A percentile compares a stretch with the other conserved stretches of the same genome.
phyloP scores from a whole-genome alignment of 305 asterid genomes.

The Fraxinus floribunda region DNA sequence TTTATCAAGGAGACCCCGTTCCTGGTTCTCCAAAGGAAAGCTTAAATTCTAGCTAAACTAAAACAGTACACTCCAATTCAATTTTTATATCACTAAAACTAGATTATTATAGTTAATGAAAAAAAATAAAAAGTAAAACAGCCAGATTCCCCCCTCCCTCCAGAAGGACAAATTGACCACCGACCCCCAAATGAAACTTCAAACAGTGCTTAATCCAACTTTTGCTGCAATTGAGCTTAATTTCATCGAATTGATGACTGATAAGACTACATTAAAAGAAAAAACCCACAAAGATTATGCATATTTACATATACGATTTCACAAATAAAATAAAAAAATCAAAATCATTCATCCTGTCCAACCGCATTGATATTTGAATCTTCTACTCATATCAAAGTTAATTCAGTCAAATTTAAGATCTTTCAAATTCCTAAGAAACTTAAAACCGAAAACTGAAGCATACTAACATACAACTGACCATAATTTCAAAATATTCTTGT shows the following conservation, averaged over 20 bases:
- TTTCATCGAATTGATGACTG: not conserved
- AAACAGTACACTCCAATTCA: not conserved
- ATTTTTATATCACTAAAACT: not conserved
- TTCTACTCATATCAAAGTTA: slow-evolving; percentile 14
- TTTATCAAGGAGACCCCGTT: not conserved
- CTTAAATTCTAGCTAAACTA: not conserved
- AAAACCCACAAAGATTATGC: not conserved
- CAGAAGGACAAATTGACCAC: not conserved
- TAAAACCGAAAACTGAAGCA: not conserved
- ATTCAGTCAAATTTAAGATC: not conserved
- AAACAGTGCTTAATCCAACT: not conserved
- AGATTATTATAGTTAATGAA: not conserved
- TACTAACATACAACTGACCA: not conserved
- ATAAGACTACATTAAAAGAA: not conserved
- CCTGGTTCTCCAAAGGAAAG: not conserved
- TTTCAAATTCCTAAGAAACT: not conserved
- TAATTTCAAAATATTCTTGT: not conserved
- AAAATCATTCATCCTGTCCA: not conserved
- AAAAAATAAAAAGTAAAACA: not conserved
- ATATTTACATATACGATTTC: not conserved
- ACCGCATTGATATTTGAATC: not conserved
- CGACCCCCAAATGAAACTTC: not conserved
- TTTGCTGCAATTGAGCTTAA: not conserved
- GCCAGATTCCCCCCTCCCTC: not conserved
- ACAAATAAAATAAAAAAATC: not conserved